Percentiles rank a stretch among this genome's conserved stretches.
phyloP scores from a whole-genome alignment of 2,329 filamentous ascomycete genomes.

The Trichoderma sp. region DNA sequence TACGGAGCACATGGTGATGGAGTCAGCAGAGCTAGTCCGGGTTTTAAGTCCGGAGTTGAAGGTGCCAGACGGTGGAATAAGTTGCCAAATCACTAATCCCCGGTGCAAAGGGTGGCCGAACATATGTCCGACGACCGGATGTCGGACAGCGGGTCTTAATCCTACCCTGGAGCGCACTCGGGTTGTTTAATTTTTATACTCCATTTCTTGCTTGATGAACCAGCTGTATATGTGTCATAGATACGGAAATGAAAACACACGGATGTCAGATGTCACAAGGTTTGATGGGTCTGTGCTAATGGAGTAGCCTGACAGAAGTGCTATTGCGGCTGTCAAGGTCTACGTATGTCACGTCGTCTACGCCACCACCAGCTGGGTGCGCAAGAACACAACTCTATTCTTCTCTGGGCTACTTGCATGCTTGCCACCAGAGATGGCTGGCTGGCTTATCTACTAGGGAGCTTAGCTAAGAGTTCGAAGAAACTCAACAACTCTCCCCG shows the following conservation, averaged over 20 bases:
- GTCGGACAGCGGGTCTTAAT: neutral
- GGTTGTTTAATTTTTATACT: neutral
- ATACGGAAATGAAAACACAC: neutral
- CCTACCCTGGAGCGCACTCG: neutral
- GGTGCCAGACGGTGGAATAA: neutral
- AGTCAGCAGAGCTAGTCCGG: neutral
- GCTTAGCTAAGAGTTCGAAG: constrained; percentile 29
- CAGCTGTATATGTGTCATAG: neutral
- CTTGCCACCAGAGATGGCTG: no score
- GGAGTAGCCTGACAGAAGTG: neutral
- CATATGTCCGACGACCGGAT: neutral
- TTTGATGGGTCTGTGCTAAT: neutral
- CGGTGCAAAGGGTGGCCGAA: constrained; percentile 2
- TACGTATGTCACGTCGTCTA: neutral
- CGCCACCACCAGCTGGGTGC: neutral
- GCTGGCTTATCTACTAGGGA: neutral
- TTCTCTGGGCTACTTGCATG: neutral
- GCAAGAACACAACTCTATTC: neutral
- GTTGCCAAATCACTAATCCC: neutral
- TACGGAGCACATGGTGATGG: neutral
- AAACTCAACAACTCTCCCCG: constrained; percentile 47
- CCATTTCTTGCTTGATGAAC: neutral
- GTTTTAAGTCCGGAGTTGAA: neutral
- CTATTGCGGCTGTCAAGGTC: neutral
- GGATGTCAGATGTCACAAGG: neutral